Conservation (phyloP, 75 land plant genomes). For the Picea sitchensis region DNA sequence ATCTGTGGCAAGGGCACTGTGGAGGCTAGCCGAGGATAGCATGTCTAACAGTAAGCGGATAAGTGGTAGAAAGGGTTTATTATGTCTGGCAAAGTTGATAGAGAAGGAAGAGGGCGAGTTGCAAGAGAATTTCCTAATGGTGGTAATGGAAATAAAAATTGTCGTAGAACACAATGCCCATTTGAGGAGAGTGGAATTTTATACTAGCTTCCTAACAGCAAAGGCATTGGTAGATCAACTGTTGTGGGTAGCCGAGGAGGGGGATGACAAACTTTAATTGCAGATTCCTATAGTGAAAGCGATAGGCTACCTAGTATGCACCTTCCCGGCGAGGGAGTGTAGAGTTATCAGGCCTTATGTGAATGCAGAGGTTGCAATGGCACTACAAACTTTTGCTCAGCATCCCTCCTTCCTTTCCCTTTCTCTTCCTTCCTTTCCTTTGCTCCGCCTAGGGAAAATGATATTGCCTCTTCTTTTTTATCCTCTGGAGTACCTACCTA, state of each 20-base stretch:
- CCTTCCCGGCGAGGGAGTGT: no score
- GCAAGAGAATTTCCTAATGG: conserved; percentile 69
- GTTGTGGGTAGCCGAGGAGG: conserved; percentile 35
- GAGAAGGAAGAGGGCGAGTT: conserved; percentile 60
- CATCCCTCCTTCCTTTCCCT: no score
- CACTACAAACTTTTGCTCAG: conserved; percentile 62
- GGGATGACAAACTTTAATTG: conserved; percentile 4
- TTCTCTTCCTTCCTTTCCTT: no score
- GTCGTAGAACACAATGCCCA: conserved; percentile 62
- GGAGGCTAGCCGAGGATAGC: conserved; percentile 70
- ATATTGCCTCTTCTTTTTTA: no score
- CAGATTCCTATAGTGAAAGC: no score
- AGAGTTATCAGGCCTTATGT: conserved; percentile 18
- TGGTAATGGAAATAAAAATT: conserved; percentile 69
- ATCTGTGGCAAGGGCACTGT: conserved; percentile 42
- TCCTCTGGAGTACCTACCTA: no score
- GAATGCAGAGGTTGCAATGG: conserved; percentile 59
- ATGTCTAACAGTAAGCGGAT: conserved; percentile 53
- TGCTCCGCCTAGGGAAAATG: no score
- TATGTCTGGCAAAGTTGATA: conserved; percentile 72
- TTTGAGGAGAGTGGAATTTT: conserved; percentile 74
- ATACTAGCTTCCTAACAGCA: conserved; percentile 71
- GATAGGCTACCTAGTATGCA: no score
- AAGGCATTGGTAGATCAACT: conserved; percentile 82
- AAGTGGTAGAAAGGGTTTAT: conserved; percentile 67